Conservation (phyloP, 441 rosid genomes). For the Pelargonium fulgidum region DNA sequence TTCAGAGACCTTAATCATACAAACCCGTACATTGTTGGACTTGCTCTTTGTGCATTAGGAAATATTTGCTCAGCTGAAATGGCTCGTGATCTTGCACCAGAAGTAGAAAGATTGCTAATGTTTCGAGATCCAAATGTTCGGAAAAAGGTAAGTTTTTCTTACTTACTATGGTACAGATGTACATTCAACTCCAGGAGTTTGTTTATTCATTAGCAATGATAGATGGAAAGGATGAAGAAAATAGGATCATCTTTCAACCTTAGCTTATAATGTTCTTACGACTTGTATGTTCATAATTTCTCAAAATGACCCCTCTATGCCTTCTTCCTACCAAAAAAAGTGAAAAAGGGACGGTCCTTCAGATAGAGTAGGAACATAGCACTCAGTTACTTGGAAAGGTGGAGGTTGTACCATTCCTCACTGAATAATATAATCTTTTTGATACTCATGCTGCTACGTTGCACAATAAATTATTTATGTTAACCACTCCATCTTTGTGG, state of each 20-base stretch:
- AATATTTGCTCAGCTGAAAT: constrained; percentile 98
- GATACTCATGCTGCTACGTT: background rate
- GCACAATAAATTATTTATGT: background rate
- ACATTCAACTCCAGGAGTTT: background rate
- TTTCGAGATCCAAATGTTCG: constrained; percentile 99
- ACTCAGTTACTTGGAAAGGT: constrained; percentile 2
- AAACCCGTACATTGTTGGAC: constrained; percentile 96
- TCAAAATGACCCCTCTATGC: constrained; percentile 1
- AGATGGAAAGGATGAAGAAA: background rate
- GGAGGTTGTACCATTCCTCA: background rate
- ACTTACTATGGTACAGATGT: background rate
- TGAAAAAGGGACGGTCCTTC: background rate
- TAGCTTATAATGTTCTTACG: background rate
- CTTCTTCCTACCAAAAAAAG: background rate
- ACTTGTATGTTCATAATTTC: background rate
- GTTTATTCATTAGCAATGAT: background rate
- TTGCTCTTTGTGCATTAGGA: constrained; percentile 98
- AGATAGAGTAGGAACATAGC: background rate
- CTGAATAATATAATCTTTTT: background rate
- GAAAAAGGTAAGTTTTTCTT: constrained; percentile 58
- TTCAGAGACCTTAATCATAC: constrained; percentile 95
- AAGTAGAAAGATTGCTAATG: constrained; percentile 91
- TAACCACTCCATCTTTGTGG: background rate
- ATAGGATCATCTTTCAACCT: constrained; percentile 5
- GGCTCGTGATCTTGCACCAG: constrained; percentile 99